Evolutionary conservation across 768 basidiomycete genomes (phyloP), one percentile per base, ranked within the genome.

Genomic region (Serendipita sp.): DNA sequence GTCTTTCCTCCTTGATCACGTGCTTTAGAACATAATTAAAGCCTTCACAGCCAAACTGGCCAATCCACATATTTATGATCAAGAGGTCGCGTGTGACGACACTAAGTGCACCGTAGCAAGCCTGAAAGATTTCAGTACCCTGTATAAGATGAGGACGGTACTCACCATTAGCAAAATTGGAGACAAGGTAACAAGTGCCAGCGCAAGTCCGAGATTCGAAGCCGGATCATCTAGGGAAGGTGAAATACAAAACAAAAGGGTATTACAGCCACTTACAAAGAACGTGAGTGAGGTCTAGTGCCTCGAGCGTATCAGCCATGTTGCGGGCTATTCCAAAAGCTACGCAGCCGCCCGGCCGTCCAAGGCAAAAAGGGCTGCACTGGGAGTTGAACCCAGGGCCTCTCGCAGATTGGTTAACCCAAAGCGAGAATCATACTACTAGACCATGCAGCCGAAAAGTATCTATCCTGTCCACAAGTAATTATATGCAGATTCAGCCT

Each of bases 61-160:
- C 90, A 0, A 79, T 78, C 86, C 89, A 89, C 89, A 92, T 91
- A 48, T 83, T 78, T 67, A 90, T 79, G 71, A 92, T 80, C n/a
- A 85, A 75, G 62, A 86, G 80, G 73, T 92, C 90, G 34, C 90
- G 84, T 2, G 86, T 88, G 67, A 86, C 82, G 2, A 89, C 79
- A 1, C 84, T 81, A 8, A 92, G 77, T 2, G 79, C 85, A 4
- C 87, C 87, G 72, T 92, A 92, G 11, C 88, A 85, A 41, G 89
- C 83, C 89, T 92, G 66, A 18, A 3, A 34, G 11, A 51, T 24
- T 7, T 53, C 2, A 11, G 28, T 2, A 1, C 32, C 3, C 64
- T 68, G 65, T 63, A 71, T 74, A 66, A 74, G 74, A 75, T 54
- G 3, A 74, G 69, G 56, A 75, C 71, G 3, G 74, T 76, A 69